A percentile compares a stretch with the other conserved stretches of the same genome.
These are phyloP conservation scores for Apiospora phragmitis DNA, from an alignment of 2,329 filamentous ascomycete species.

Conservation along the genomic window DNA sequence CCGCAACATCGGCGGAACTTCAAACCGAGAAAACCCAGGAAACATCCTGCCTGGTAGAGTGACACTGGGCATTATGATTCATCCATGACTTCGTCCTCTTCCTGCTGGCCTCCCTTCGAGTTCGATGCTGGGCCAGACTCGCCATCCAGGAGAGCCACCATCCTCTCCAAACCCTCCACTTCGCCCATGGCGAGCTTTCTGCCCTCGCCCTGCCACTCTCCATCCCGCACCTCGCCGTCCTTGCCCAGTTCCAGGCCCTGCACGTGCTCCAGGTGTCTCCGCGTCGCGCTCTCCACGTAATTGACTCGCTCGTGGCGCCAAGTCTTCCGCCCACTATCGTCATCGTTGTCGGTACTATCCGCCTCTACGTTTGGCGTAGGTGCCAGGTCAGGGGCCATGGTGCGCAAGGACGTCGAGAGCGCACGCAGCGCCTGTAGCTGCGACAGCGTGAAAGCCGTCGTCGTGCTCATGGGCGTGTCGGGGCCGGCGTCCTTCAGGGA, in stretches of 20 bases:
- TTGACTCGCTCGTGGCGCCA: conserved; percentile 72
- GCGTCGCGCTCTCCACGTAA: conserved; percentile 81
- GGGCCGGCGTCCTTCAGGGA: conserved; percentile 51
- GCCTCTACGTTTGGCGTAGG: conserved; percentile 31
- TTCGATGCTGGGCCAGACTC: conserved; percentile 17
- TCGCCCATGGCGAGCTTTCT: conserved; percentile 50
- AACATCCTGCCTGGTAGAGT: neutral
- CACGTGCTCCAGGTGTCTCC: conserved; percentile 71
- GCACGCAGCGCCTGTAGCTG: conserved; percentile 79
- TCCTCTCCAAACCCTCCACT: conserved; percentile 57
- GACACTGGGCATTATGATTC: conserved; percentile 31
- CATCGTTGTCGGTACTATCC: conserved; percentile 31
- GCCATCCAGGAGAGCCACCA: conserved; percentile 46
- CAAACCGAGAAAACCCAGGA: neutral
- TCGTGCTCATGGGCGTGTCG: conserved; percentile 64
- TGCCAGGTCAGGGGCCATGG: conserved; percentile 64
- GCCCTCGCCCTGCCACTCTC: conserved; percentile 62
- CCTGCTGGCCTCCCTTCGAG: neutral
- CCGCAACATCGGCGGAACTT: neutral
- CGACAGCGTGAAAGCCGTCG: conserved; percentile 75
- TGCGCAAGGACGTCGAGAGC: conserved; percentile 60
- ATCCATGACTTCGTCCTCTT: conserved; percentile 13
- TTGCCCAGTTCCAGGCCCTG: conserved; percentile 66
- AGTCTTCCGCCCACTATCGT: conserved; percentile 42
- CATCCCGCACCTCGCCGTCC: conserved; percentile 63